phyloP scores from a whole-genome alignment of 2,329 filamentous ascomycete genomes.

The Phaeophleospora eucalypticola region DNA sequence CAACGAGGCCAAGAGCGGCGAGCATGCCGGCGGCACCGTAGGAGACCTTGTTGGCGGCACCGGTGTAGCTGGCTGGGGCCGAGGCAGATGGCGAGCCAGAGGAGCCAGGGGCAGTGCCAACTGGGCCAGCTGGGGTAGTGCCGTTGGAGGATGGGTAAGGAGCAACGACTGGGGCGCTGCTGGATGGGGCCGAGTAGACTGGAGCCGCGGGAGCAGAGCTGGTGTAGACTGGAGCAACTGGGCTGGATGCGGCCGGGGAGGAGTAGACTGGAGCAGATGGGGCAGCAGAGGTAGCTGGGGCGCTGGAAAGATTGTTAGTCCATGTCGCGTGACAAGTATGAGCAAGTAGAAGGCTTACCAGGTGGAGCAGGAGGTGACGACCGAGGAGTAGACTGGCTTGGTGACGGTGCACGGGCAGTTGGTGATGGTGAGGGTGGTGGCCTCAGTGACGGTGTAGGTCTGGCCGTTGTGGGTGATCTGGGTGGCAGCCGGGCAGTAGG shows the following conservation, averaged over 20 bases:
- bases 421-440: slow-evolving; percentile 24
- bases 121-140: slow-evolving; percentile 2
- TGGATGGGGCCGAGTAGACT: slow-evolving; percentile 1
- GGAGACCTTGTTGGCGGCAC: slow-evolving; percentile 20
- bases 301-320: not conserved
- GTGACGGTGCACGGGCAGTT: slow-evolving; percentile 24
- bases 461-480: slow-evolving; percentile 17
- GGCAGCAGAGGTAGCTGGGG: slow-evolving; percentile 1
- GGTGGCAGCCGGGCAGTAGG: slow-evolving; percentile 22
- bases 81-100: slow-evolving; percentile 10
- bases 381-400: slow-evolving; percentile 23
- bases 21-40: slow-evolving; percentile 20
- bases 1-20: slow-evolving; percentile 21
- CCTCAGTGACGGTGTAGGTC: slow-evolving; percentile 22
- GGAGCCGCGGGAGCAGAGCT: slow-evolving; percentile 2
- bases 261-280: slow-evolving; percentile 8
- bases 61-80: slow-evolving; percentile 17
- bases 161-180: not conserved
- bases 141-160: slow-evolving; percentile 14
- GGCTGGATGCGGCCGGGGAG: slow-evolving; percentile 1
- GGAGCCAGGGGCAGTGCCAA: slow-evolving; percentile 8
- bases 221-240: slow-evolving; percentile 6
- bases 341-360: slow-evolving; percentile 11
- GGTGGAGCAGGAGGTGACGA: slow-evolving; percentile 19
- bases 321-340: not conserved